A percentile compares a stretch with the other conserved stretches of the same genome.
Conservation (phyloP, 495 filamentous ascomycete genomes). For the Chaetomidium leptoderma region DNA sequence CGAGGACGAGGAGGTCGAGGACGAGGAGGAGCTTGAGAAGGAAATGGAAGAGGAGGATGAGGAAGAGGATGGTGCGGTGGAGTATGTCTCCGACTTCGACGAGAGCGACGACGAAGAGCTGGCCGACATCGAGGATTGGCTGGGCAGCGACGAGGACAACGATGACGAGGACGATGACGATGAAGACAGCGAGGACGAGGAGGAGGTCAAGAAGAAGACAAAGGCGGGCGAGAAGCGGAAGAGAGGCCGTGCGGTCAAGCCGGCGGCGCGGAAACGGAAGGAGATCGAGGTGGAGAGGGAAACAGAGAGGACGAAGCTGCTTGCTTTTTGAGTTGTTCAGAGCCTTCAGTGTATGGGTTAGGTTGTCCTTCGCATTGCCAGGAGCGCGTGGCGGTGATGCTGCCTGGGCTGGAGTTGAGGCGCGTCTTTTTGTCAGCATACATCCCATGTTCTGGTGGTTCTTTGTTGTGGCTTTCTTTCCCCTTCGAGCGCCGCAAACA, state of each 20-base stretch:
- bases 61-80: conserved; percentile 67
- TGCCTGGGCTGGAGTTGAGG: no score
- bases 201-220: conserved; percentile 42
- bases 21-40: conserved; percentile 61
- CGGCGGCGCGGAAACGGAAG: conserved; percentile 61
- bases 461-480: no score
- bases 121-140: conserved; percentile 49
- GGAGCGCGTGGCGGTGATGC: background rate
- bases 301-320: conserved; percentile 39
- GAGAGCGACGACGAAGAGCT: conserved; percentile 53
- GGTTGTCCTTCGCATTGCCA: background rate
- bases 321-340: conserved; percentile 37
- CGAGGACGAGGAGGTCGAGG: conserved; percentile 72
- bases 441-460: no score
- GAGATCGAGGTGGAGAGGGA: conserved; percentile 74
- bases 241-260: conserved; percentile 50
- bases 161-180: conserved; percentile 46
- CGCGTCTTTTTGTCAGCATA: no score
- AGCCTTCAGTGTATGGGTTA: background rate
- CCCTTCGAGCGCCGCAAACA: no score
- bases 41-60: conserved; percentile 64
- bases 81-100: conserved; percentile 69
- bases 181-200: conserved; percentile 41
- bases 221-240: conserved; percentile 63
- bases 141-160: conserved; percentile 47